These are phyloP conservation scores for Coemansia furcata DNA, from an alignment of 192 early-diverging fungal genomes.

Conservation along the genomic window DNA sequence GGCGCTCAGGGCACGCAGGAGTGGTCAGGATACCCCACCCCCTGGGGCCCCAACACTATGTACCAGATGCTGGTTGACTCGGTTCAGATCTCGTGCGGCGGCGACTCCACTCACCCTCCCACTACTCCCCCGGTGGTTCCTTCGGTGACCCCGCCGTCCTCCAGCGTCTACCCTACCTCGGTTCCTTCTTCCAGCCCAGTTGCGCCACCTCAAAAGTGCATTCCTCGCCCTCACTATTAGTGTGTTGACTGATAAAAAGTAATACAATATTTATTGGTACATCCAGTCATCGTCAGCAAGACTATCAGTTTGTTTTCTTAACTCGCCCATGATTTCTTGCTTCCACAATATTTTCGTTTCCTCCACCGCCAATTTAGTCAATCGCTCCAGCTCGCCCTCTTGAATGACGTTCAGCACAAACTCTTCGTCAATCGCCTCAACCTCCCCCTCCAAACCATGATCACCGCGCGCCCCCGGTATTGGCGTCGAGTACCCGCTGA, in stretches of 20 bases:
- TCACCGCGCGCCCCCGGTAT: background rate
- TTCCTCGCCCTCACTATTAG: conserved; percentile 18
- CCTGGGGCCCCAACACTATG: conserved; percentile 41
- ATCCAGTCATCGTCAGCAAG: conserved; percentile 42
- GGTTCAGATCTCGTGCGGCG: conserved; percentile 54
- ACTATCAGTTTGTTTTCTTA: conserved; percentile 25
- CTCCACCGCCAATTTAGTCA: conserved; percentile 29
- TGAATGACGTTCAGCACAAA: conserved; percentile 44
- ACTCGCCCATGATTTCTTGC: conserved; percentile 19
- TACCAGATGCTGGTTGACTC: conserved; percentile 59
- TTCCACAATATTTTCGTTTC: conserved; percentile 22
- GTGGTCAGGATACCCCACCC: conserved; percentile 63
- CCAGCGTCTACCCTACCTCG: conserved; percentile 1
- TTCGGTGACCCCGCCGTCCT: background rate
- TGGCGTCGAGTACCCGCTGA: background rate
- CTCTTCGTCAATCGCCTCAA: conserved; percentile 22
- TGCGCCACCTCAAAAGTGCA: conserved; percentile 17
- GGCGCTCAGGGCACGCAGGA: conserved; percentile 54
- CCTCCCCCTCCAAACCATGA: background rate
- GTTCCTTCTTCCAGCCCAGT: background rate
- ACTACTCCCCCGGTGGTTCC: conserved; percentile 10
- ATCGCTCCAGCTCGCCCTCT: conserved; percentile 36
- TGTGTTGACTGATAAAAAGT: background rate
- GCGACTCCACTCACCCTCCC: conserved; percentile 14
- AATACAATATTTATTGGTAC: conserved; percentile 5